Evolutionary conservation across 2,329 filamentous ascomycete species (phyloP), one percentile per base, ranked within the genome.

Genomic region (Pezicula neosporulosa): DNA sequence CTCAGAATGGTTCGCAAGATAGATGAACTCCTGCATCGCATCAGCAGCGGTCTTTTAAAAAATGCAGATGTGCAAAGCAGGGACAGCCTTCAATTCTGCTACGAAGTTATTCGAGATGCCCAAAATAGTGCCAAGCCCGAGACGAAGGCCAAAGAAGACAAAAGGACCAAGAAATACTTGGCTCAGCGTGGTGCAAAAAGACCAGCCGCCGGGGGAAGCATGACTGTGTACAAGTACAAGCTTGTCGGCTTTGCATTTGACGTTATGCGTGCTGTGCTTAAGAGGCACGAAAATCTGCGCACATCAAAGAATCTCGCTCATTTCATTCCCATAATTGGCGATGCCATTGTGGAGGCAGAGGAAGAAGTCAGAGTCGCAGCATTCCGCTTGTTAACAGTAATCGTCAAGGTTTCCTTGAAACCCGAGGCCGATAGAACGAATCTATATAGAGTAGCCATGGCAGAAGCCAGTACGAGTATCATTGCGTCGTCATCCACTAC

Each of bases 351-450:
- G 7, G 85, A 85, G 58, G 85, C 84, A 2, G 90, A 97, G 64
- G 93, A 97, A 63, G 94, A 99, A 66, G 88, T 99, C 53, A 94
- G 95, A 72, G 83, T 95, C 33, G 87, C 93, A 1, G 85, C 90
- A 10, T 86, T 97, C 65, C 85, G 91, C 56, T 75, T 97, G n/a
- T 77, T 99, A 24, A 86, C 85, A 0, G 86, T 90, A 2, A 85
- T 97, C 53, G 86, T 91, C 69, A 93, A 90, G 64, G 87, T 97
- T 4, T 90, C 90, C 0, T 80, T 97, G 60, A 75, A 77, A 1
- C 75, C 85, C 51, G 77, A 89, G 9, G 12, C 18, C 15, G 83
- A 85, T 54, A 85, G 83, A 7, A 71, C 70, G 13, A 77, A 78
- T 48, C 71, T 86, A 5, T 86, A 83, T 71, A 84, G 87, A 46